Base-by-base conservation (phyloP, 2,329 filamentous ascomycete genomes). In the Trichophyton schoenleinii region DNA sequence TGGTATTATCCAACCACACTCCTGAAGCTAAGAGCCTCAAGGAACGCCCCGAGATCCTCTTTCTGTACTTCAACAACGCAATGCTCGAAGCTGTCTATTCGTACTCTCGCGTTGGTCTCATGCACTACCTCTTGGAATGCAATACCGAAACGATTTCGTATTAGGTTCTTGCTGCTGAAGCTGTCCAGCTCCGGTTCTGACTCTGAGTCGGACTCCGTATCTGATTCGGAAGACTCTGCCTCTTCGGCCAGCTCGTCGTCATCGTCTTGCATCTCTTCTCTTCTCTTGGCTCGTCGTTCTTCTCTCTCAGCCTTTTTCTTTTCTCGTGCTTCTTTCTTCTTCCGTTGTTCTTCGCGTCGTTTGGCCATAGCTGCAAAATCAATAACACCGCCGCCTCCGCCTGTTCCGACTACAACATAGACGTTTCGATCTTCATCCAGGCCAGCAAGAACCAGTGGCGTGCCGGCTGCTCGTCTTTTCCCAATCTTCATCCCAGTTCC, bases 41-140 rank as follows among this genome's bases (percentile, higher is more conserved):
- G 78, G 72, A 99, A 99, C 0, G 87, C 89, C 15, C 85, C 84
- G 31, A 99, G 77, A 74, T 97, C 94, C 71, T 97, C 94, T 78
- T 96, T 96, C 75, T 87, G 87, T n/a, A 99, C 92, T 73, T 99
- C 94, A 55, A 97, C 91, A 6, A 97, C 94, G 69, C 90, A 95
- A 72, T 96, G 89, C 75, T 99, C 94, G 70, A 99, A 99, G 73
- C 89, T 95, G 74, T 99, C 94, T 70, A 96, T 95, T 63, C 91
- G 80, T 20, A 97, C 91, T 15, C 91, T 78, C 0, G 92, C 89
- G 63, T 87, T 94, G 15, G 92, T 97, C 78, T 96, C 90, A 59
- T 87, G 83, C 1, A 96, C 88, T 0, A 97, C 94, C 70, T 96
- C 91, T 72, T 96, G 91, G 73, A 99, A 99, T 2, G 94, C 92